These are phyloP conservation scores for Omphalotus olearius DNA, from an alignment of 1,284 basidiomycete species.

Conservation along the genomic window DNA sequence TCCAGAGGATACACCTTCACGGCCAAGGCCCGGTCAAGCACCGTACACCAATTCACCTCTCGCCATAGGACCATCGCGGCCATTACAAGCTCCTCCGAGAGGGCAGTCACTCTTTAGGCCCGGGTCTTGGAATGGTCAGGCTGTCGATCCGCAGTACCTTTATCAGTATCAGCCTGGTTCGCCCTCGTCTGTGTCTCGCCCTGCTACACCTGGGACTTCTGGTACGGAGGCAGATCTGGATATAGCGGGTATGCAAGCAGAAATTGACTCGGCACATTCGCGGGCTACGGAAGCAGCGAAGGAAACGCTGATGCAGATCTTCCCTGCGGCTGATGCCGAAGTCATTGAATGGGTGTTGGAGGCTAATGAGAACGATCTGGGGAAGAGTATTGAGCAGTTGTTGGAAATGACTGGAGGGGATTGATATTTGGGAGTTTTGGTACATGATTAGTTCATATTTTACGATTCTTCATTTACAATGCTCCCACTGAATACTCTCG, in stretches of 20 bases:
- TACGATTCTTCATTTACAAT: no score
- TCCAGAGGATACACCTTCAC: slow-evolving; percentile 47
- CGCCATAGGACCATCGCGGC: slow-evolving; percentile 35
- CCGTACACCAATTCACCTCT: slow-evolving; percentile 41
- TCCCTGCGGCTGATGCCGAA: slow-evolving; percentile 77
- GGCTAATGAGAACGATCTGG: slow-evolving; percentile 84
- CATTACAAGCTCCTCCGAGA: slow-evolving; percentile 33
- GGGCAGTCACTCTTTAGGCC: slow-evolving; percentile 33
- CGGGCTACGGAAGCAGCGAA: slow-evolving; percentile 59
- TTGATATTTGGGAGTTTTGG: neutral
- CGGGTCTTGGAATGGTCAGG: neutral
- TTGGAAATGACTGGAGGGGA: slow-evolving; percentile 69
- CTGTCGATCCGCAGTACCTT: neutral
- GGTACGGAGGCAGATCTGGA: neutral
- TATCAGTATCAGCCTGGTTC: neutral
- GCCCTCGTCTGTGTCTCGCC: neutral
- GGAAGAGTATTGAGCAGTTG: slow-evolving; percentile 82
- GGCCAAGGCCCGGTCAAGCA: slow-evolving; percentile 19
- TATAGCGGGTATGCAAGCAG: slow-evolving; percentile 56
- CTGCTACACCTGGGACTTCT: neutral
- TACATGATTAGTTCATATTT: no score
- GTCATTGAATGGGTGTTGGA: slow-evolving; percentile 85
- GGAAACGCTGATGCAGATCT: slow-evolving; percentile 82
- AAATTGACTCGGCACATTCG: slow-evolving; percentile 75
- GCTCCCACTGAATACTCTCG: no score